These are phyloP conservation scores for Aspergillus olivimuriae DNA, from an alignment of 495 filamentous ascomycete species.

Conservation along the genomic window DNA sequence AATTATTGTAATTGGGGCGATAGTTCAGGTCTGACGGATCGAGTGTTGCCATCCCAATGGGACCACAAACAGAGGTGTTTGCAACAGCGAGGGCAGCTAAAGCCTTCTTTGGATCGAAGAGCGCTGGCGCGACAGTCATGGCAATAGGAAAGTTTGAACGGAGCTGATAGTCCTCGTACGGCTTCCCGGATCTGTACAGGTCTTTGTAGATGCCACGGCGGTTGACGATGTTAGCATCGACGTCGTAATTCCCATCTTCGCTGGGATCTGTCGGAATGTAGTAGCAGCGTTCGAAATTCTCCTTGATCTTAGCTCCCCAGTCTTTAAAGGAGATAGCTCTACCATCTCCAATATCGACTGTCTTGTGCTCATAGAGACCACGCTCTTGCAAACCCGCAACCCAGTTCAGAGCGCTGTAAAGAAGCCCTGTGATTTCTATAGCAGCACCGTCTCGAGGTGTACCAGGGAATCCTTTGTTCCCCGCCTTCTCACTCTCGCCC, in stretches of 20 bases:
- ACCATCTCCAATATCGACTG: conserved; percentile 54
- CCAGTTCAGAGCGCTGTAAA: conserved; percentile 87
- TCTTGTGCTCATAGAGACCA: conserved; percentile 62
- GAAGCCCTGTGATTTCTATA: conserved; percentile 86
- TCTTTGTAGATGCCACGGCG: conserved; percentile 98
- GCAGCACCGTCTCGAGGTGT: conserved; percentile 94
- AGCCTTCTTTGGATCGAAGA: conserved; percentile 75
- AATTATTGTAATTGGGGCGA: conserved; percentile 88
- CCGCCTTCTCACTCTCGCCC: conserved; percentile 91
- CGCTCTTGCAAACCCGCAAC: conserved; percentile 55
- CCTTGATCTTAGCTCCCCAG: conserved; percentile 78
- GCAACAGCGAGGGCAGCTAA: conserved; percentile 70
- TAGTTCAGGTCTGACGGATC: conserved; percentile 91
- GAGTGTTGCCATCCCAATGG: conserved; percentile 91
- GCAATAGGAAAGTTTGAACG: conserved; percentile 92
- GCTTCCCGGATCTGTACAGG: conserved; percentile 83
- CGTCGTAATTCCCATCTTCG: conserved; percentile 69
- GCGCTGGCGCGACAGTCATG: conserved; percentile 85
- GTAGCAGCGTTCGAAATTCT: conserved; percentile 85
- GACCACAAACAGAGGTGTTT: conserved; percentile 73
- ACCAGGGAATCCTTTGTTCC: conserved; percentile 89
- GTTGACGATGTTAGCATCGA: conserved; percentile 73
- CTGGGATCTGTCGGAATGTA: conserved; percentile 64
- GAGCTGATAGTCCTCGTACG: conserved; percentile 96
- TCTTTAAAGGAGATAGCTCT: conserved; percentile 63